A percentile compares a stretch with the other conserved stretches of the same genome.
Conservation (phyloP, 129 eudicot species). For the Solidago caesia region DNA sequence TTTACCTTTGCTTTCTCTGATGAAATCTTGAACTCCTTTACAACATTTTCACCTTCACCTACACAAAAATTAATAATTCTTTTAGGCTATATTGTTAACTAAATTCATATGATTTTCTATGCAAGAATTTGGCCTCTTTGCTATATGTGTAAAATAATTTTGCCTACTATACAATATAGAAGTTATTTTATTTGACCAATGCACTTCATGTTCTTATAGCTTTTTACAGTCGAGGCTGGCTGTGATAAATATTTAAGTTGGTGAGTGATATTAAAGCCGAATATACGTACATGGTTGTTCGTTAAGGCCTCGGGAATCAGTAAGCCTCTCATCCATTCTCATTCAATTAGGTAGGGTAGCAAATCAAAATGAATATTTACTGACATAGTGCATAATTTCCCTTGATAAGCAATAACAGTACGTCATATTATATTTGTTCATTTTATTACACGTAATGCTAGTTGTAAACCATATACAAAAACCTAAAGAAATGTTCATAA, state of each 20-base stretch:
- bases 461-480: background rate
- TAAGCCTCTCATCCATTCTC: too few species aligned
- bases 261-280: background rate
- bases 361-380: background rate
- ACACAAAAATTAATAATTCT: slow-evolving; percentile 19
- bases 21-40: slow-evolving; percentile 38
- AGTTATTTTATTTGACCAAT: background rate
- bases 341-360: background rate
- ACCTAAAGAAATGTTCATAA: background rate
- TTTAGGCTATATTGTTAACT: slow-evolving; percentile 2
- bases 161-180: background rate
- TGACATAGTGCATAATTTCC: background rate
- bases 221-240: background rate
- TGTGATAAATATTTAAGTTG: background rate
- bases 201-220: background rate
- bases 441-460: background rate
- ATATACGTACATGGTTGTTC: background rate
- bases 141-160: background rate
- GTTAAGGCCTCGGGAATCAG: background rate
- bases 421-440: background rate
- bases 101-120: slow-evolving; percentile 1
- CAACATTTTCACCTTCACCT: slow-evolving; percentile 43
- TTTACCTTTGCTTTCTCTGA: slow-evolving; percentile 37
- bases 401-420: background rate
- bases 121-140: background rate